Conservation (phyloP, 306 rosid species). For the Cercis canadensis region DNA sequence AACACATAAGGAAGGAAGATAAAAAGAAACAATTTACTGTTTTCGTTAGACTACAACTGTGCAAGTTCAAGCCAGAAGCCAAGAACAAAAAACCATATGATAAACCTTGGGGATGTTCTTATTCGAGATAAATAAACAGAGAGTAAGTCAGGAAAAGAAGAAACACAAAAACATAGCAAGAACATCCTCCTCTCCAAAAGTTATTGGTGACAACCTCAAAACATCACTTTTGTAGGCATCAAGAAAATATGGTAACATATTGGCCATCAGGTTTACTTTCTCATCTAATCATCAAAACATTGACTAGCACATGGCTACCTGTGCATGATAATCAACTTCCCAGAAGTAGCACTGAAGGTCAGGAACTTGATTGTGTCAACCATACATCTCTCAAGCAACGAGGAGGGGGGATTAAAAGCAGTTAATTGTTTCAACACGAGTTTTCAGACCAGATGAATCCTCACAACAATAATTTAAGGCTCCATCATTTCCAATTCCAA, state of each 20-base stretch:
- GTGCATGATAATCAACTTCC: not conserved
- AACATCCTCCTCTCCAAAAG: not conserved
- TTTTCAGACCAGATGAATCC: not conserved
- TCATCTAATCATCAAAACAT: slow-evolving; percentile 9
- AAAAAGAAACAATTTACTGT: not conserved
- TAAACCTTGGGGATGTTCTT: not conserved
- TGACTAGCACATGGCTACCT: slow-evolving; percentile 6
- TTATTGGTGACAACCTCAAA: slow-evolving; percentile 18
- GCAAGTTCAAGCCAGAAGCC: too few relatives aligned
- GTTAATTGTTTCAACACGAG: not conserved
- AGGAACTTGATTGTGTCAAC: slow-evolving; percentile 4
- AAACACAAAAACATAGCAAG: not conserved
- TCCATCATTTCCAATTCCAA: too few relatives aligned
- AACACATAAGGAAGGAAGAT: slow-evolving; percentile 7
- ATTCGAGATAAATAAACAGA: not conserved
- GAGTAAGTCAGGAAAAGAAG: not conserved
- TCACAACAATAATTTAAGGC: too few relatives aligned
- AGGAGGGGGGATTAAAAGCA: not conserved
- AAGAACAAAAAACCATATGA: not conserved
- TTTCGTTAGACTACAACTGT: too few relatives aligned
- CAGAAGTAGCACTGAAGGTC: not conserved
- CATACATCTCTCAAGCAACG: slow-evolving; percentile 30
- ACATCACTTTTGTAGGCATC: slow-evolving; percentile 9
- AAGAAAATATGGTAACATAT: slow-evolving; percentile 14
- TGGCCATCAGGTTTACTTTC: slow-evolving; percentile 4